Conservation (phyloP, 2,329 filamentous ascomycete genomes). For the Cladosporium sp. region DNA sequence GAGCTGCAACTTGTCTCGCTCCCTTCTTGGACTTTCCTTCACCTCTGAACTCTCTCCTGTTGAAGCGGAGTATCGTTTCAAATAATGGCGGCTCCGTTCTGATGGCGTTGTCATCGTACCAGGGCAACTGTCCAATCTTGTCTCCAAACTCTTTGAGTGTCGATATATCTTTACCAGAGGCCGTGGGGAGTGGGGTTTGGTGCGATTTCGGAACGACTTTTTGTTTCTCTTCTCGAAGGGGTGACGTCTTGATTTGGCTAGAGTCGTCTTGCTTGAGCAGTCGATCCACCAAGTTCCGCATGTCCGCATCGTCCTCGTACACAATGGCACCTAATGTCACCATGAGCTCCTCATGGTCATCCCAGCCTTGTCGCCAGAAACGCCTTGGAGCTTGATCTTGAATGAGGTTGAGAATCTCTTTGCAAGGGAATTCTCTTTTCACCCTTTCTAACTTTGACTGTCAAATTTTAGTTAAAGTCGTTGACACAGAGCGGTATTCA, state of each 20-base stretch:
- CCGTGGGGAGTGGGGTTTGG: too few species aligned
- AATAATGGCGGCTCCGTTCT: not conserved
- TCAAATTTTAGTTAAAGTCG: not conserved
- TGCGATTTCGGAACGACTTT: too few species aligned
- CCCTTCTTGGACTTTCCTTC: not conserved
- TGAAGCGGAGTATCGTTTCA: not conserved
- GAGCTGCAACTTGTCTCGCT: not conserved
- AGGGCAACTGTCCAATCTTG: not conserved
- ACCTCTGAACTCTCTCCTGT: not conserved
- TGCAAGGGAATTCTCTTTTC: not conserved
- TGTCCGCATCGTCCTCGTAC: not conserved
- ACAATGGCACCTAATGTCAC: not conserved
- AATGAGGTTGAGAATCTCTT: not conserved
- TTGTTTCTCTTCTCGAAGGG: too few species aligned
- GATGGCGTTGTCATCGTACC: not conserved
- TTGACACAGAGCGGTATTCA: not conserved
- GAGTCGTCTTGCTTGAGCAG: not conserved
- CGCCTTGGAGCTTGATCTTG: not conserved
- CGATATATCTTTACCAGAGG: not conserved
- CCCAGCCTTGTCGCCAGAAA: not conserved
- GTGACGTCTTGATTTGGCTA: too few species aligned
- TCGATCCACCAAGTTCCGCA: not conserved
- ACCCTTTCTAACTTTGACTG: not conserved
- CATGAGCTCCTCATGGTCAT: not conserved
- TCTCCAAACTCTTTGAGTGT: not conserved